Base-by-base conservation (phyloP, 352 stramenopile genomes). In the Aphanomyces astaci region DNA sequence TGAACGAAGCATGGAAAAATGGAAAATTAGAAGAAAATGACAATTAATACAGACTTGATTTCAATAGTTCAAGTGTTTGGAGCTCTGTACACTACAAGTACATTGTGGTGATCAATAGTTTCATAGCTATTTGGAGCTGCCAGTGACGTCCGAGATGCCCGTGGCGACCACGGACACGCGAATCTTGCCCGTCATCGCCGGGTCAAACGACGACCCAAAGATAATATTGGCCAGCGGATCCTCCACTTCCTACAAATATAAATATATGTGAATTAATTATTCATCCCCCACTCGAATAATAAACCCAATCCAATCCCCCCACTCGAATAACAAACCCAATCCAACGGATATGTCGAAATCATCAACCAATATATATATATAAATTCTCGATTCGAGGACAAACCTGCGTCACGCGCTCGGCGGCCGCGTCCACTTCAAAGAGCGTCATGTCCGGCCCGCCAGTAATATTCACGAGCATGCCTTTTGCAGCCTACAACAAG, bases 381-480 rank as follows among this genome's bases (percentile, higher is more conserved):
- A 10, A 5, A 65, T 62, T 4, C 19, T 24, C 24, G 25, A 25
- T 36, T 22, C 28, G 46, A 36, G 10, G 13, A 62, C 36, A 32
- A 27, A 81, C 75, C 71, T 82, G 75, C 4, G 86, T 96, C 57
- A 96, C 84, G 49, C 88, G 82, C 30, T 93, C 86, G 5, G 86
- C 87, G 17, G 89, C 89, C 63, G 93, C 82, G 64, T 96, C 88
- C 30, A 96, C 89, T 72, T 96, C 89, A 70, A 95, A 93, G 32
- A 98, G 79, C 65, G 88, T 96, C 79, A 98, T 76, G 71, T 98
- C 94, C 17, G 86, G 84, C 45, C 93, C 92, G 22, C 94, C 94
- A 5, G 89, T 96, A 71, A 98, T 98, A 74, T 97, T 98, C 54
- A 98, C 89, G 55, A 98, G 83, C 79, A 98, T 88, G 28, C 94